These are phyloP conservation scores for Sphaceloma murrayae DNA, from an alignment of 2,329 filamentous ascomycete genomes.

Conservation along the genomic window DNA sequence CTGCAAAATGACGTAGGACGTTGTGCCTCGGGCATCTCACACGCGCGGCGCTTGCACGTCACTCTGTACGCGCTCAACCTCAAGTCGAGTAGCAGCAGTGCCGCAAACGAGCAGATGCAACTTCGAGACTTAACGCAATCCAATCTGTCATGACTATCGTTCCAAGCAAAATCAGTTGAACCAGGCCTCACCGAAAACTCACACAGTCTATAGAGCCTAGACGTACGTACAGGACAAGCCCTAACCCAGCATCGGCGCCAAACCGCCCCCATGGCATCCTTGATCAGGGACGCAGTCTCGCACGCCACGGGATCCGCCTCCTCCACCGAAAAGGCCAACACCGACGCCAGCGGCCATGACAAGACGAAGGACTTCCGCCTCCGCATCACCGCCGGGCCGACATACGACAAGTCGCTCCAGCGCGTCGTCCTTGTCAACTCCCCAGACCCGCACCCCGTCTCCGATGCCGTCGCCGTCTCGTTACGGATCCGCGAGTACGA, in stretches of 20 bases:
- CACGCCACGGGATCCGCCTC: background rate
- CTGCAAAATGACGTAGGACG: too few relatives aligned
- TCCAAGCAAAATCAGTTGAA: too few relatives aligned
- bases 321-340: slow-evolving; percentile 14
- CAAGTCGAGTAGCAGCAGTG: too few relatives aligned
- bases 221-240: too few relatives aligned
- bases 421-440: slow-evolving; percentile 65
- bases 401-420: slow-evolving; percentile 62
- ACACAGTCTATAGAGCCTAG: too few relatives aligned
- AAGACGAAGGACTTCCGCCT: slow-evolving; percentile 58
- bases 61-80: too few relatives aligned
- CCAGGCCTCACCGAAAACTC: too few relatives aligned
- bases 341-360: slow-evolving; percentile 19
- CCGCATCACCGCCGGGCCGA: slow-evolving; percentile 67
- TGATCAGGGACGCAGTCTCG: slow-evolving; percentile 21
- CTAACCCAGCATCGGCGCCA: slow-evolving; percentile 2
- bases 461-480: slow-evolving; percentile 56
- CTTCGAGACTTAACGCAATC: too few relatives aligned
- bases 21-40: too few relatives aligned
- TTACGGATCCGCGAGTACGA: slow-evolving; percentile 62
- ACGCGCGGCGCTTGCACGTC: too few relatives aligned
- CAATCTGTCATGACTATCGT: too few relatives aligned
- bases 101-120: too few relatives aligned
- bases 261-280: slow-evolving; percentile 22
- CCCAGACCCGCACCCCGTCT: slow-evolving; percentile 48